Conservation (phyloP, 2,329 filamentous ascomycete genomes). For the Talaromyces sp. region DNA sequence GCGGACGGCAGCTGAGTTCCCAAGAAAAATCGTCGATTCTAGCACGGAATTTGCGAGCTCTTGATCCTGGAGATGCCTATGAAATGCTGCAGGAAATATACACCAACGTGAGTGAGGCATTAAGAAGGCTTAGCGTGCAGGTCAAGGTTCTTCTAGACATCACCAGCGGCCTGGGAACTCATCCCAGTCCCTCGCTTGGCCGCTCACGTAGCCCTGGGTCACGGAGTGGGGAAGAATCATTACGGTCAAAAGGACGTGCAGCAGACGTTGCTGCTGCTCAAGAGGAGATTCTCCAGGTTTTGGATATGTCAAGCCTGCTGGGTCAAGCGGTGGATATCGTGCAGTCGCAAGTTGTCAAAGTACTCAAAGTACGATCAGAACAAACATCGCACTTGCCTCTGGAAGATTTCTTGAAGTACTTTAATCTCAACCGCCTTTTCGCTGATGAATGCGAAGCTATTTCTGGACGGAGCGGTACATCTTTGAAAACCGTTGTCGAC, state of each 20-base stretch:
- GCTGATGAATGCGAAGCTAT: conserved; percentile 64
- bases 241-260: conserved; percentile 21
- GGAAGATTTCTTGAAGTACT: conserved; percentile 57
- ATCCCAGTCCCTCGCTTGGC: conserved; percentile 22
- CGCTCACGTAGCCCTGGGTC: conserved; percentile 45
- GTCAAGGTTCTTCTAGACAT: conserved; percentile 94
- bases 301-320: conserved; percentile 61
- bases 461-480: conserved; percentile 56
- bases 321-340: conserved; percentile 64
- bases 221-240: conserved; percentile 39
- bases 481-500: conserved; percentile 57
- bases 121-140: conserved; percentile 80
- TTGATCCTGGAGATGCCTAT: conserved; percentile 82
- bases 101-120: conserved; percentile 77
- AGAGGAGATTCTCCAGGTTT: conserved; percentile 57
- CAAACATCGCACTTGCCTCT: conserved; percentile 52
- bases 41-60: conserved; percentile 76
- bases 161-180: conserved; percentile 57
- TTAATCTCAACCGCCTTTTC: conserved; percentile 59
- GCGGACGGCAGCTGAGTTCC: conserved; percentile 64
- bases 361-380: conserved; percentile 60
- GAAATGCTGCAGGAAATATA: conserved; percentile 78
- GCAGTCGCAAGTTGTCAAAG: conserved; percentile 59
- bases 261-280: conserved; percentile 33
- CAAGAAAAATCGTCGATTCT: conserved; percentile 87